These are phyloP conservation scores for Malassezia psittaci DNA, from an alignment of 1,284 basidiomycete species.

Conservation along the genomic window DNA sequence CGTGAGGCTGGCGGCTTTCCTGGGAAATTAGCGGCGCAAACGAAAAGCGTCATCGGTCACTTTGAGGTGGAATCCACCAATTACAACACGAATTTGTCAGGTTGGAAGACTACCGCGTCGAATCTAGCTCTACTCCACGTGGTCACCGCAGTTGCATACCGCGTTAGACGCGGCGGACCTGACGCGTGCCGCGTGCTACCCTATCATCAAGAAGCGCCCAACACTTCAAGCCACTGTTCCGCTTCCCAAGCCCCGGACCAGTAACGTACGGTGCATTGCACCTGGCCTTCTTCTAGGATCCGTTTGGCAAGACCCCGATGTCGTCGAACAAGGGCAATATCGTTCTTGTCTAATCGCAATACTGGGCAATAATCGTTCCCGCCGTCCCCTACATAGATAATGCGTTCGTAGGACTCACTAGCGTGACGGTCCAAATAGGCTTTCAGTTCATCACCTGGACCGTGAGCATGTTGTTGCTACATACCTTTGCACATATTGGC, in stretches of 20 bases:
- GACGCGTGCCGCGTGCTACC: neutral
- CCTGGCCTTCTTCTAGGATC: conserved; percentile 30
- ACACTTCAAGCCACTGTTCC: conserved; percentile 25
- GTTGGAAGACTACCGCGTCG: neutral
- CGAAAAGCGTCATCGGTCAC: no score
- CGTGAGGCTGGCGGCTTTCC: no score
- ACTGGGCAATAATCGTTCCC: conserved; percentile 91
- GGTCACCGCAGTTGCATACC: neutral
- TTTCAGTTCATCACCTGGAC: conserved; percentile 70
- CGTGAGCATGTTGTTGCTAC: conserved; percentile 1
- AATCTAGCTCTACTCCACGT: neutral
- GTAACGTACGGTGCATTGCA: conserved; percentile 35
- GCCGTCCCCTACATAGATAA: conserved; percentile 89
- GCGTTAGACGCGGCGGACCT: neutral
- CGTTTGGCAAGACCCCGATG: conserved; percentile 39
- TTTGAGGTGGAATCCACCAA: no score
- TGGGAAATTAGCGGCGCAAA: no score
- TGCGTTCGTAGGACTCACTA: conserved; percentile 60
- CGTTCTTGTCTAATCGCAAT: conserved; percentile 55
- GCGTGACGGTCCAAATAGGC: conserved; percentile 64
- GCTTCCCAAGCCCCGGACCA: conserved; percentile 47
- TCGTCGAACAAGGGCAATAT: conserved; percentile 41
- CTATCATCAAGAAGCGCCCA: conserved; percentile 1
- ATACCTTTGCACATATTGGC: conserved; percentile 96
- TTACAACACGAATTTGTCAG: no score